Evolutionary conservation across 768 basidiomycete genomes (phyloP).

Genomic region (Lactifluus hygrophoroides): DNA sequence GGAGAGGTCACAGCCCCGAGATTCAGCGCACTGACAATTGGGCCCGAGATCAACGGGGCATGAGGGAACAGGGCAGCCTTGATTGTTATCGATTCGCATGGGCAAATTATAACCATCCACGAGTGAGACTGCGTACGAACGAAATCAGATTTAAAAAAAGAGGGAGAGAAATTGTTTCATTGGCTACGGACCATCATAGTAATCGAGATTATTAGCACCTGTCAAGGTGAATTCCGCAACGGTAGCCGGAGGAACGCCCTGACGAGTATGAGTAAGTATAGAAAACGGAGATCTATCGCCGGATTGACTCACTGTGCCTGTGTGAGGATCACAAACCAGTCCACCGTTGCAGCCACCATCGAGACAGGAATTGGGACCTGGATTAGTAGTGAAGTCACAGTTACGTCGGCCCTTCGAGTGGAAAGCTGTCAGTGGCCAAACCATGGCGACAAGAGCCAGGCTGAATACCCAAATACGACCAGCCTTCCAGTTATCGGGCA

Average conservation of each 20-base stretch:
- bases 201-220: constrained; percentile 24
- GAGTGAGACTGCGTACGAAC: constrained; percentile 24
- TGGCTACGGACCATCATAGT: constrained; percentile 25
- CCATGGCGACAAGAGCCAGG: too few relatives aligned
- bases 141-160: too few relatives aligned
- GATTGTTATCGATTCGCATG: constrained; percentile 27
- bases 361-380: too few relatives aligned
- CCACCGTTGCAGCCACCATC: constrained; percentile 38
- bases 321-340: constrained; percentile 29
- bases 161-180: background rate
- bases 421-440: too few relatives aligned
- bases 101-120: constrained; percentile 32
- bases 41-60: constrained; percentile 33
- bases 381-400: constrained; percentile 32
- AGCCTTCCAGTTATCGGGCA: constrained; percentile 34
- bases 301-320: constrained; percentile 31
- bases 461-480: constrained; percentile 32
- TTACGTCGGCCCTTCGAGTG: constrained; percentile 30
- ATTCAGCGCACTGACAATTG: background rate
- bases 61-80: constrained; percentile 29
- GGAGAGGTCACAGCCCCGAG: background rate
- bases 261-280: background rate
- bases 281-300: background rate
- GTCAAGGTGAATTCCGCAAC: constrained; percentile 33
- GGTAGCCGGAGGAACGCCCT: constrained; percentile 31